Evolutionary conservation across 148 eudicot genomes (phyloP).

Genomic region (Fagopyrum homotropicum): DNA sequence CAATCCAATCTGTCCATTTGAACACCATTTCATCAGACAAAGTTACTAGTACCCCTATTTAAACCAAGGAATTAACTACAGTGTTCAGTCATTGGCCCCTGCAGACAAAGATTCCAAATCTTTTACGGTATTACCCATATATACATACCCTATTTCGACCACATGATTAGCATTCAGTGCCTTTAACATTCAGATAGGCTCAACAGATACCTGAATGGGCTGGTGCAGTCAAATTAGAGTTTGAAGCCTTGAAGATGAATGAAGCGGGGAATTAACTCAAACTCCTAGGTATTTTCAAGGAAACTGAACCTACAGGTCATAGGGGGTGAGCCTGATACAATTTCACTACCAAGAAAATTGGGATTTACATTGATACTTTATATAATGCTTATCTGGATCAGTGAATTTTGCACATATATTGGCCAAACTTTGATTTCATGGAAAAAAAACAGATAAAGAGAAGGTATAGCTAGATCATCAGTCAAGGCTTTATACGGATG

Average conservation of each 20-base stretch:
- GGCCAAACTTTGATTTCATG: background rate
- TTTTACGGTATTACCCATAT: background rate
- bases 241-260: background rate
- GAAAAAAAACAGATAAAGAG: background rate
- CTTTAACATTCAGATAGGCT: background rate
- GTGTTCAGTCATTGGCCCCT: background rate
- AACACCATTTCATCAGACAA: background rate
- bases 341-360: background rate
- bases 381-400: background rate
- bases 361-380: background rate
- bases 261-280: background rate
- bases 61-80: background rate
- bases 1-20: background rate
- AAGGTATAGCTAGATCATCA: conserved; percentile 1
- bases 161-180: background rate
- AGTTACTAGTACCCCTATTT: background rate
- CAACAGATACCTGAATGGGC: background rate
- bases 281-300: background rate
- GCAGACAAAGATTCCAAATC: background rate
- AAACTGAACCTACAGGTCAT: background rate
- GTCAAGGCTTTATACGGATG: background rate
- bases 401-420: background rate
- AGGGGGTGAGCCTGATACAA: background rate
- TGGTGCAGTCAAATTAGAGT: background rate
- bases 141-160: background rate